Percentiles rank a stretch among this genome's conserved stretches.
Evolutionary conservation across 2,329 filamentous ascomycete species (phyloP).

Genomic region (Fusarium sp.): DNA sequence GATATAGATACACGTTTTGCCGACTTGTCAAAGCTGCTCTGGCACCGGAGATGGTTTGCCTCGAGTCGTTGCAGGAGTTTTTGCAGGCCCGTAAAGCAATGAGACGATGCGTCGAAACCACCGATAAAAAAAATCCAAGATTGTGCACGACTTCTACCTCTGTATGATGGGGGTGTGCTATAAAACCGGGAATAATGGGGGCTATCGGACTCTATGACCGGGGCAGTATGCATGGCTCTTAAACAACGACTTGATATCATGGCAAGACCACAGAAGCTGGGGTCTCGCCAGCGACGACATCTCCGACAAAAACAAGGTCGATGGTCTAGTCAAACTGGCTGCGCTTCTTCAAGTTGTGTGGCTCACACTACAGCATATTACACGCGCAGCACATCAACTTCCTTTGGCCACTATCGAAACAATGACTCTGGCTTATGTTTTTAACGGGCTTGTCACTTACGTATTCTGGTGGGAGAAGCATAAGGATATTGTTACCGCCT

Average conservation of each 20-base stretch:
- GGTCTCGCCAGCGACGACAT: conserved; percentile 10
- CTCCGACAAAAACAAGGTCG: conserved; percentile 21
- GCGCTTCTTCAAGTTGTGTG: conserved; percentile 14
- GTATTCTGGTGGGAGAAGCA: conserved; percentile 27
- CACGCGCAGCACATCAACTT: conserved; percentile 3
- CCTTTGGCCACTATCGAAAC: conserved; percentile 19
- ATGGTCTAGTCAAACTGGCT: conserved; percentile 16
- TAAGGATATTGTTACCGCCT: conserved; percentile 19
- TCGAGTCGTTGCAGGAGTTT: neutral
- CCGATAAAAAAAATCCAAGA: neutral
- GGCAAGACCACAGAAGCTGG: neutral
- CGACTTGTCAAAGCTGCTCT: conserved; percentile 1
- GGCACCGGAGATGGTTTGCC: conserved; percentile 7
- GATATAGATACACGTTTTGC: conserved; percentile 1
- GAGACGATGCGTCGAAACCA: neutral
- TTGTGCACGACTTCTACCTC: conserved; percentile 4
- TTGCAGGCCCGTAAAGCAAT: no score
- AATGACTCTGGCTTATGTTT: conserved; percentile 22
- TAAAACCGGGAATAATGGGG: neutral
- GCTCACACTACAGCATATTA: conserved; percentile 16
- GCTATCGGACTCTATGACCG: conserved; percentile 2
- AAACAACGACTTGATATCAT: neutral
- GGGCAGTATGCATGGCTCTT: conserved; percentile 17
- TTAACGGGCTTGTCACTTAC: conserved; percentile 18
- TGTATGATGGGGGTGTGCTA: conserved; percentile 12